Evolutionary conservation across 2,329 filamentous ascomycete species (phyloP), one percentile per base, ranked within the genome.

Genomic region (Knoxdaviesia capensis): DNA sequence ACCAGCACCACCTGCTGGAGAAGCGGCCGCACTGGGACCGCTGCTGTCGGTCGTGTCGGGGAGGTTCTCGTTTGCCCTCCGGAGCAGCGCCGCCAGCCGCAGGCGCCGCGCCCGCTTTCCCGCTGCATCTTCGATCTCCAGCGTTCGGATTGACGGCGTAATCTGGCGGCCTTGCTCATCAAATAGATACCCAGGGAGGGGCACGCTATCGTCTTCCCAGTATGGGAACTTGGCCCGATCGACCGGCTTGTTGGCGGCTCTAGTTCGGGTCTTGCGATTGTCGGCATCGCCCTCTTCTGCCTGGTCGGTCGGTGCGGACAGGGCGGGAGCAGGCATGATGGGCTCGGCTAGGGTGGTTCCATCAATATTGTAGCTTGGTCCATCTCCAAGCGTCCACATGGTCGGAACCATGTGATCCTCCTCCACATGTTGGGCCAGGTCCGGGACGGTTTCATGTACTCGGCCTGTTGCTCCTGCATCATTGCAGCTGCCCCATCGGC

Each of bases 331-430:
- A 20, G 20, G 20, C 20, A 20, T 20, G 20, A 3, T 20, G 20
- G 20, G 20, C 20, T 20, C 20, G 20, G 20, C 20, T 20, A 3
- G 20, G 3, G 9, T 39, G 7, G 4, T 31, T n/a, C n/a, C 37
- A 10, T 35, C 36, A 4, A 31, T 7, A 36, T 46, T 57, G 48
- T 71, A 72, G 43, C 55, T 59, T 6, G 66, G 66, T 0, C 74
- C 74, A 41, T 78, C 74, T 10, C 74, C 74, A 36, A 68, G 58
- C 46, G 75, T 63, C 74, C 73, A 77, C 34, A 60, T 57, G 43
- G 71, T 57, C 2, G 66, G 63, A 8, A 60, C 51, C 38, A 78
- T 54, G 50, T 79, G 74, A n/a, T 48, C 50, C 45, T 63, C 52
- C 42, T 76, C 65, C 34, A 77, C 50, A 47, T 79, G 74, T 2